Percentiles rank a stretch among this genome's conserved stretches.
phyloP scores from a whole-genome alignment of 345 rosid species.

The Pseudoturritis turrita region DNA sequence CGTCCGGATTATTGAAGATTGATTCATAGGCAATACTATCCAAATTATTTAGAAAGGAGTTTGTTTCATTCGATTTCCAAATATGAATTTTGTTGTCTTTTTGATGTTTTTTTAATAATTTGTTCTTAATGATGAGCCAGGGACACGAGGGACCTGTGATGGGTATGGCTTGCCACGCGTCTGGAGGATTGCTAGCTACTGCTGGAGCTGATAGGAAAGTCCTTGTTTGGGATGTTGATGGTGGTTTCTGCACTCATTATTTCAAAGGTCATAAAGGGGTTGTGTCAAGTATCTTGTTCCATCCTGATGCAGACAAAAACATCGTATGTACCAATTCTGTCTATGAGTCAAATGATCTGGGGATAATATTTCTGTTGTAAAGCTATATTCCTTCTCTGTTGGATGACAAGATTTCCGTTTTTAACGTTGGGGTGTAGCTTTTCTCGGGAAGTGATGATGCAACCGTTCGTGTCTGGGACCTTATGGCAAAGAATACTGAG shows the following conservation, averaged over 20 bases:
- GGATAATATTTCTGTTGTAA: background rate
- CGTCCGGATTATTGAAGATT: background rate
- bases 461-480: slow-evolving; percentile 84
- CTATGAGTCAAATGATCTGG: background rate
- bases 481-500: slow-evolving; percentile 52
- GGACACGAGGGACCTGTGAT: slow-evolving; percentile 92
- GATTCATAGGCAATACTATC: background rate
- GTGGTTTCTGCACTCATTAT: slow-evolving; percentile 92
- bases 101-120: background rate
- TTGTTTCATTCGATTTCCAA: background rate
- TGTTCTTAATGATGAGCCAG: slow-evolving; percentile 34
- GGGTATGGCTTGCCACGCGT: slow-evolving; percentile 90
- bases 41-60: background rate
- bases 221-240: slow-evolving; percentile 96
- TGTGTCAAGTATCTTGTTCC: slow-evolving; percentile 70
- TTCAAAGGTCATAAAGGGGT: slow-evolving; percentile 95
- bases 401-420: background rate
- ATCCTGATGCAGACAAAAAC: slow-evolving; percentile 57
- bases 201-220: slow-evolving; percentile 99
- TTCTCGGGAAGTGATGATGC: slow-evolving; percentile 91
- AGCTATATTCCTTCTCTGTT: background rate
- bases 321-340: slow-evolving; percentile 49
- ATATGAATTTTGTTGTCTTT: background rate
- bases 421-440: slow-evolving; percentile 43
- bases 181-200: slow-evolving; percentile 93